Evolutionary conservation across 1,284 basidiomycete genomes (phyloP).

Genomic region (Earliella scabrosa): DNA sequence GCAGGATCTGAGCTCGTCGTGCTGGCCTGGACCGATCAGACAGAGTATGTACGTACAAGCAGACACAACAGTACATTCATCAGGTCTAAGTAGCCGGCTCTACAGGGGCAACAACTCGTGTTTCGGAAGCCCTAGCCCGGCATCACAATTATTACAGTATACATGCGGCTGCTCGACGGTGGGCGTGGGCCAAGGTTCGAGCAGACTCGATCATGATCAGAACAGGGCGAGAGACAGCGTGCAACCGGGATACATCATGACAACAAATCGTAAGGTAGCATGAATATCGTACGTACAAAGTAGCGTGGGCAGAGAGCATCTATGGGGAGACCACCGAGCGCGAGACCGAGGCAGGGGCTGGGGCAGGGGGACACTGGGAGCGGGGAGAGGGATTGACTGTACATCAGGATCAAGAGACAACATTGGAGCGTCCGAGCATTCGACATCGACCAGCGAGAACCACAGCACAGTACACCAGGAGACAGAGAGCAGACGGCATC

Average conservation of each 20-base stretch:
- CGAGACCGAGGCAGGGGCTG: neutral
- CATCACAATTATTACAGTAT: too few species aligned
- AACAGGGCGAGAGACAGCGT: neutral
- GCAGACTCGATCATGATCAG: neutral
- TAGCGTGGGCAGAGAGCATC: slow-evolving; percentile 5
- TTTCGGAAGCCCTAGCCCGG: neutral
- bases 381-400: slow-evolving; percentile 5
- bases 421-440: slow-evolving; percentile 8
- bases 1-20: too few species aligned
- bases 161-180: too few species aligned
- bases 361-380: neutral
- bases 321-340: slow-evolving; percentile 5
- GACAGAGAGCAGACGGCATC: neutral
- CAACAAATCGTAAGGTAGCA: slow-evolving; percentile 3
- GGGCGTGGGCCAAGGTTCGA: too few species aligned
- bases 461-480: slow-evolving; percentile 15
- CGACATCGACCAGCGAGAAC: slow-evolving; percentile 18
- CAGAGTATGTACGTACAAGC: too few species aligned
- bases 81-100: neutral
- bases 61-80: too few species aligned
- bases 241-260: slow-evolving; percentile 10
- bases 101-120: neutral
- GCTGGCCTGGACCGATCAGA: too few species aligned
- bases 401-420: slow-evolving; percentile 1
- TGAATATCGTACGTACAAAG: slow-evolving; percentile 11